phyloP scores from a whole-genome alignment of 768 basidiomycete genomes.

The Suillus brevipes region DNA sequence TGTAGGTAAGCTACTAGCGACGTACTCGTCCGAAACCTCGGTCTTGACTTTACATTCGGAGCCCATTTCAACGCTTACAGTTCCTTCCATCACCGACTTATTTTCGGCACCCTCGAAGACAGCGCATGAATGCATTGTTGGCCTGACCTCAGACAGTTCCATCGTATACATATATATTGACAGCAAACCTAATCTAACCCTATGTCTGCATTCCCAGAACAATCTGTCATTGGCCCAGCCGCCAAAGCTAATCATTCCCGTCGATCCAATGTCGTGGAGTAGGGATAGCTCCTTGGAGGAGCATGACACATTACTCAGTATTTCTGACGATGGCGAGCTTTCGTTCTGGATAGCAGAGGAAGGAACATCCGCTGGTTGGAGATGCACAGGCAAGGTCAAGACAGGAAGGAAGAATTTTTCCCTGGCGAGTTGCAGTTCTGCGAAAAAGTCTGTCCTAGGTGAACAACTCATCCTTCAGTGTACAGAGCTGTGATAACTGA shows the following conservation, averaged over 20 bases:
- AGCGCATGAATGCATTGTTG: constrained; percentile 59
- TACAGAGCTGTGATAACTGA: constrained; percentile 4
- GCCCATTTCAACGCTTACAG: constrained; percentile 39
- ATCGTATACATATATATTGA: constrained; percentile 57
- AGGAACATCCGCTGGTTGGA: constrained; percentile 45
- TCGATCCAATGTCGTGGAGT: constrained; percentile 89
- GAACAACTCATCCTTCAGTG: constrained; percentile 25
- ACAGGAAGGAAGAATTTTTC: constrained; percentile 67
- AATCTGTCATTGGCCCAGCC: constrained; percentile 52
- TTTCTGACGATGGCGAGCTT: constrained; percentile 75
- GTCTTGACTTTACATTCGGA: constrained; percentile 55
- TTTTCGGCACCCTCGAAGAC: constrained; percentile 64
- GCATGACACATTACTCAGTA: constrained; percentile 77
- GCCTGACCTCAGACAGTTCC: constrained; percentile 59
- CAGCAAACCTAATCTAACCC: constrained; percentile 34
- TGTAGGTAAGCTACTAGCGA: constrained; percentile 55
- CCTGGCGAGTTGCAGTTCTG: constrained; percentile 83
- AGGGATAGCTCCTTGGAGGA: constrained; percentile 44
- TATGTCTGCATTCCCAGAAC: constrained; percentile 50
- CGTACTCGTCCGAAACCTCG: constrained; percentile 51
- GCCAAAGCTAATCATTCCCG: constrained; percentile 62
- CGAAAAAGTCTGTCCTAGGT: constrained; percentile 91
- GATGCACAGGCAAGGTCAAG: constrained; percentile 69
- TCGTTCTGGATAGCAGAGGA: constrained; percentile 80
- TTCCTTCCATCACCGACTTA: constrained; percentile 58